A percentile compares a stretch with the other conserved stretches of the same genome.
Evolutionary conservation across 805 yeast genomes (phyloP).

Genomic region (Hanseniaspora hatyaiensis): DNA sequence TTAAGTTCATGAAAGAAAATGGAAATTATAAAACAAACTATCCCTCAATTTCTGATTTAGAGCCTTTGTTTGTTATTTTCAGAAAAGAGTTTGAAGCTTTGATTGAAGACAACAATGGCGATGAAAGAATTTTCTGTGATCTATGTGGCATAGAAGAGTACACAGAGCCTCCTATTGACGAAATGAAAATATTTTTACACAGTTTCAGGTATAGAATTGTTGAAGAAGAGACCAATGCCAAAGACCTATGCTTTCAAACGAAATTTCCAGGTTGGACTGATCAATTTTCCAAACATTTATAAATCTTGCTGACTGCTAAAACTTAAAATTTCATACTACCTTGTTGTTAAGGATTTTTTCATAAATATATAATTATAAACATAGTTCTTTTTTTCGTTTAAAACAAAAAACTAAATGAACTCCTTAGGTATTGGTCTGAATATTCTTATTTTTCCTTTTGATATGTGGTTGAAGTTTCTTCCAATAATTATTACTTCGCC

Average conservation of each 20-base stretch:
- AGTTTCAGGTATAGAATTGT: conserved; percentile 31
- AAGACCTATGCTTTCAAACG: conserved; percentile 33
- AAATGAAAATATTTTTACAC: conserved; percentile 27
- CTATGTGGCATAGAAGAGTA: conserved; percentile 24
- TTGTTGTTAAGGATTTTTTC: neutral
- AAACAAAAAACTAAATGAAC: conserved; percentile 31
- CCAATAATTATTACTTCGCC: conserved; percentile 49
- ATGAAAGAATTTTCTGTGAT: conserved; percentile 19
- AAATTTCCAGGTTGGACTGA: conserved; percentile 39
- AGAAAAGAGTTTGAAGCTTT: conserved; percentile 29
- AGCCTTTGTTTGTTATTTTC: conserved; percentile 19
- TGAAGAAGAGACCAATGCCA: conserved; percentile 12
- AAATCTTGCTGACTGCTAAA: too few species aligned
- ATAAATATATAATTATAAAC: too few species aligned
- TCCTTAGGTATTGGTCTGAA: conserved; percentile 68
- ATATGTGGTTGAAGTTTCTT: conserved; percentile 60
- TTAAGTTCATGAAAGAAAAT: conserved; percentile 21
- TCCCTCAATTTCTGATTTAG: conserved; percentile 20
- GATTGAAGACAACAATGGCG: conserved; percentile 24
- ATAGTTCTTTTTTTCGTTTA: too few species aligned
- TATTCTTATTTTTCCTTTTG: conserved; percentile 65
- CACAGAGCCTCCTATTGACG: conserved; percentile 23
- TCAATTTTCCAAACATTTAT: too few species aligned
- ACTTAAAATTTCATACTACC: too few species aligned
- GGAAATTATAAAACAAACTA: conserved; percentile 12